Evolutionary conservation across 805 yeast genomes (phyloP).

Genomic region (Komagataella phaffii): DNA sequence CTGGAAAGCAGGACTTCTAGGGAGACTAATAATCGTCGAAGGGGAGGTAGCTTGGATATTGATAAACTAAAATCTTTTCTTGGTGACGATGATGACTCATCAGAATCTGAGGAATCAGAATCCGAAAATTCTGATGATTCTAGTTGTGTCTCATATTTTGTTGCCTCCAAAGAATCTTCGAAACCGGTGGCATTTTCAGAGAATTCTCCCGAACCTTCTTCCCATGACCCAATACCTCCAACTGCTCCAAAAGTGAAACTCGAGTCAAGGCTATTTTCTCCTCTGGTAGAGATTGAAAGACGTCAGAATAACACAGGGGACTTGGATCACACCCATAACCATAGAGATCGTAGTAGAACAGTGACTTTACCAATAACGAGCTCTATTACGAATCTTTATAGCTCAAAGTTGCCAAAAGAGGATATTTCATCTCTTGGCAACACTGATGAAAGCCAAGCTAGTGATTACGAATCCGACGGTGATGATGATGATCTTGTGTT

Average conservation of each 20-base stretch:
- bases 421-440: background rate
- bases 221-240: background rate
- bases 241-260: background rate
- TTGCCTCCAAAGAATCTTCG: background rate
- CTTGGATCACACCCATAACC: background rate
- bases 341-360: background rate
- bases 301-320: background rate
- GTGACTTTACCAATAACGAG: background rate
- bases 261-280: background rate
- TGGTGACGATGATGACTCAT: background rate
- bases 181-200: background rate
- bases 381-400: background rate
- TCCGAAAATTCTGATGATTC: background rate
- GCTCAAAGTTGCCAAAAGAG: background rate
- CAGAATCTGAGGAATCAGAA: background rate
- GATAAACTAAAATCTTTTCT: background rate
- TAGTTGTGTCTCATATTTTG: background rate
- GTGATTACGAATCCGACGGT: background rate
- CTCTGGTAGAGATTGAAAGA: background rate
- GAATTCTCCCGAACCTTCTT: background rate
- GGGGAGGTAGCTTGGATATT: background rate
- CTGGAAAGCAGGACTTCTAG: slow-evolving; percentile 7
- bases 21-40: background rate
- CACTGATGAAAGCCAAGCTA: background rate
- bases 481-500: slow-evolving; percentile 6